These are phyloP conservation scores for Pittosporum tobira DNA, from an alignment of 129 eudicot genomes.

Conservation along the genomic window DNA sequence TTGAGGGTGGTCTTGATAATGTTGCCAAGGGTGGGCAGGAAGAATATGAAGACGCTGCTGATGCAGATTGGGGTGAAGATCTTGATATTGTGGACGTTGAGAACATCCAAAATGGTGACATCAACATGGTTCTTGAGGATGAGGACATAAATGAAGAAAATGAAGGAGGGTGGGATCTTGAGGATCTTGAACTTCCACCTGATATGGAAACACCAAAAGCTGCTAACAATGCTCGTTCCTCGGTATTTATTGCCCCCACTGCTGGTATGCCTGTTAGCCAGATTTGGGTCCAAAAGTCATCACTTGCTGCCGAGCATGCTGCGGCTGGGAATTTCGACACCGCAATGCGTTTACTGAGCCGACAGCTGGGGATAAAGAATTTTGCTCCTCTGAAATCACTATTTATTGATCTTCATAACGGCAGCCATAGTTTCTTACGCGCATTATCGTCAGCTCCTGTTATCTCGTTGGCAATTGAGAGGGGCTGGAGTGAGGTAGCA, in stretches of 20 bases:
- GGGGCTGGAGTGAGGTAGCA: conserved; percentile 21
- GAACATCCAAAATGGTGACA: conserved; percentile 42
- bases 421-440: conserved; percentile 16
- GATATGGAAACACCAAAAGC: conserved; percentile 40
- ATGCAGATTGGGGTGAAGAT: conserved; percentile 51
- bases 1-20: conserved; percentile 38
- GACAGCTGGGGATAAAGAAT: conserved; percentile 37
- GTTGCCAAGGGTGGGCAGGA: conserved; percentile 21
- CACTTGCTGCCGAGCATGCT: conserved; percentile 47
- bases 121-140: conserved; percentile 28
- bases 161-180: conserved; percentile 59
- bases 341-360: conserved; percentile 43
- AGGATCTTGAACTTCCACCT: conserved; percentile 50
- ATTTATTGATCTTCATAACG: conserved; percentile 17
- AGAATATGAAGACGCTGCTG: conserved; percentile 46
- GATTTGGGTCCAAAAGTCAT: conserved; percentile 43
- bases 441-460: conserved; percentile 18
- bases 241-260: conserved; percentile 30
- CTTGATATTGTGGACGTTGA: conserved; percentile 39
- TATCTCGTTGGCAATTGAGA: conserved; percentile 13
- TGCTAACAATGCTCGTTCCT: conserved; percentile 15
- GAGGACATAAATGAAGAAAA: conserved; percentile 31
- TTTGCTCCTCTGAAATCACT: conserved; percentile 16
- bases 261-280: conserved; percentile 53
- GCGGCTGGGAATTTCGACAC: conserved; percentile 56